phyloP scores from a whole-genome alignment of 1,284 basidiomycete species.

The Tylopilus sp. region DNA sequence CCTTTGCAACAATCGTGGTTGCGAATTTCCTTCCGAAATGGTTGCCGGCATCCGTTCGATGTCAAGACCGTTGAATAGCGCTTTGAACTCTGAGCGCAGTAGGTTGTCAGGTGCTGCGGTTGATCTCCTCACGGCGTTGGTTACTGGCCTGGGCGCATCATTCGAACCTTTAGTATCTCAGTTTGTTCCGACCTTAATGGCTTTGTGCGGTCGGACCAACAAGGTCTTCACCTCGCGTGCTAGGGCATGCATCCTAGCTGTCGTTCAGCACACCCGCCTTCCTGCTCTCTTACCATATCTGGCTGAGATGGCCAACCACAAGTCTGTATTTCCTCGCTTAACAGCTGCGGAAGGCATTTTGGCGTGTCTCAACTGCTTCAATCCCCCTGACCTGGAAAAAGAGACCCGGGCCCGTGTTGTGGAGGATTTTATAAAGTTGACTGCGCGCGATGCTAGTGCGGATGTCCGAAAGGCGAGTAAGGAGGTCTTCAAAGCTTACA shows the following conservation, averaged over 20 bases:
- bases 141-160: constrained; percentile 50
- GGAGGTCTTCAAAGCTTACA: constrained; percentile 73
- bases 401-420: constrained; percentile 60
- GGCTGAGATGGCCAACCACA: constrained; percentile 57
- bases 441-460: constrained; percentile 70
- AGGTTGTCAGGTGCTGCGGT: constrained; percentile 69
- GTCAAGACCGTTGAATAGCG: constrained; percentile 52
- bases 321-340: constrained; percentile 60
- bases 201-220: constrained; percentile 71
- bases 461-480: constrained; percentile 68
- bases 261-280: constrained; percentile 70
- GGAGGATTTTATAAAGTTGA: constrained; percentile 62
- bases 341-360: constrained; percentile 61
- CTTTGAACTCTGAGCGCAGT: constrained; percentile 72
- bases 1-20: constrained; percentile 56
- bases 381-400: constrained; percentile 69
- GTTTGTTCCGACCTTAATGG: constrained; percentile 65
- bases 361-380: constrained; percentile 65
- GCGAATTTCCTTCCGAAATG: constrained; percentile 53
- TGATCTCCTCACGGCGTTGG: constrained; percentile 56
- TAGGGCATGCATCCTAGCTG: constrained; percentile 50
- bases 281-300: constrained; percentile 63
- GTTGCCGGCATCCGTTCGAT: constrained; percentile 50
- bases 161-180: constrained; percentile 69
- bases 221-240: constrained; percentile 73